Base-by-base conservation (phyloP, 768 basidiomycete genomes). In the Cubamyces lactineus region DNA sequence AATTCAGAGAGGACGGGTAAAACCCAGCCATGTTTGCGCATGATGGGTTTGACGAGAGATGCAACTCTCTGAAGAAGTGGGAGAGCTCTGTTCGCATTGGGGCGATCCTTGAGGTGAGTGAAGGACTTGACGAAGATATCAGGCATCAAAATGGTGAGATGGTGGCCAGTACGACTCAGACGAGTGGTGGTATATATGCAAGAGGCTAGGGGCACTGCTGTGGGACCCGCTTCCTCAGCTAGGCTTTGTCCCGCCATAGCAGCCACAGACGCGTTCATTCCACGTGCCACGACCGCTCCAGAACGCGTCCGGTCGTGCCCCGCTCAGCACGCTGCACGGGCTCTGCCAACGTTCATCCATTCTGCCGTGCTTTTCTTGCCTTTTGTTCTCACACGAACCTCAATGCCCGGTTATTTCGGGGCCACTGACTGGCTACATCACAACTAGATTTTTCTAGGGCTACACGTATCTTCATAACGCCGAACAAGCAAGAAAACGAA, bases 21-120 rank as follows among this genome's bases (percentile, higher is more conserved):
- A 26, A 82, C 79, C 95, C 95, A 98, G 5, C 76, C 76, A 67
- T 88, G 88, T 66, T 88, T 92, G 59, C 87, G 80, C 95, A 97
- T 97, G 66, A 98, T 94, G 7, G 96, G 96, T 73, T 95, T 96
- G 52, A 96, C 93, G 51, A 92, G 80, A 1, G 87, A 86, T 0
- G 89, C 87, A 30, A 92, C 80, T 63, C 82, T 81, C 66, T 89
- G 83, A 40, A 95, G 80, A 71, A 91, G 78, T 16, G 78, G 72
- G 45, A 92, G 78, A 17, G 93, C 92, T 41, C 83, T 80, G 64
- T 89, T 84, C 46, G 86, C 82, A 67, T 84, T 83, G 41, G 87
- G 87, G 69, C 80, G 81, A 59, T 82, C 83, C 63, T 85, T 89
- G 64, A 94, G 80, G 71, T 91, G 86, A 19, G 86, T 86, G 64